Conservation (phyloP, 1,284 basidiomycete genomes). For the Leccinum pachyderme region DNA sequence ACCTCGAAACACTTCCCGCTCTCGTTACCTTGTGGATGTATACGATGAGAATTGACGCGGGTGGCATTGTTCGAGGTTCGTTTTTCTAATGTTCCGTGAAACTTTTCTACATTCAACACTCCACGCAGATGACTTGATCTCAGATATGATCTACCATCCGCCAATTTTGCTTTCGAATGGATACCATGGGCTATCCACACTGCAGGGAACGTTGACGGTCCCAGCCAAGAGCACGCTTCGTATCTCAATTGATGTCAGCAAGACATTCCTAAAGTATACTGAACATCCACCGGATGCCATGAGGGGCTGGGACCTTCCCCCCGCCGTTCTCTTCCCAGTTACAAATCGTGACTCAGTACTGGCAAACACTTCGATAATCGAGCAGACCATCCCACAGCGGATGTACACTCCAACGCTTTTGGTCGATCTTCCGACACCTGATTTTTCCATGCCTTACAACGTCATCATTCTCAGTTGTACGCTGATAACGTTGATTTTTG, state of each 20-base stretch:
- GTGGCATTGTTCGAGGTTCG: conserved; percentile 46
- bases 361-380: conserved; percentile 7
- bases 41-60: conserved; percentile 57
- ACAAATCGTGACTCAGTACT: conserved; percentile 1
- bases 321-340: conserved; percentile 69
- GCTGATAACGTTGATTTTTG: conserved; percentile 90
- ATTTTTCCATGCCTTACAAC: conserved; percentile 99
- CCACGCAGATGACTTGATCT: conserved; percentile 39
- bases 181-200: conserved; percentile 29
- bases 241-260: conserved; percentile 75
- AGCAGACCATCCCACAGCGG: conserved; percentile 24
- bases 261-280: conserved; percentile 89
- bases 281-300: conserved; percentile 97
- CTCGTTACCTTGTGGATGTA: conserved; percentile 88
- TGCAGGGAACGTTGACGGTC: conserved; percentile 71
- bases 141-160: conserved; percentile 62
- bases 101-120: neutral
- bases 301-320: conserved; percentile 89
- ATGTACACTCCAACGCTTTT: conserved; percentile 83
- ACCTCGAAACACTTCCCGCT: conserved; percentile 94
- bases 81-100: conserved; percentile 2
- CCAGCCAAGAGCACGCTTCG: conserved; percentile 65
- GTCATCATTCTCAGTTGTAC: conserved; percentile 96
- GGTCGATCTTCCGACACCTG: conserved; percentile 91
- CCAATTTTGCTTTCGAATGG: conserved; percentile 57